Base-by-base conservation (phyloP, 805 yeast genomes). In the Lachancea sp. region DNA sequence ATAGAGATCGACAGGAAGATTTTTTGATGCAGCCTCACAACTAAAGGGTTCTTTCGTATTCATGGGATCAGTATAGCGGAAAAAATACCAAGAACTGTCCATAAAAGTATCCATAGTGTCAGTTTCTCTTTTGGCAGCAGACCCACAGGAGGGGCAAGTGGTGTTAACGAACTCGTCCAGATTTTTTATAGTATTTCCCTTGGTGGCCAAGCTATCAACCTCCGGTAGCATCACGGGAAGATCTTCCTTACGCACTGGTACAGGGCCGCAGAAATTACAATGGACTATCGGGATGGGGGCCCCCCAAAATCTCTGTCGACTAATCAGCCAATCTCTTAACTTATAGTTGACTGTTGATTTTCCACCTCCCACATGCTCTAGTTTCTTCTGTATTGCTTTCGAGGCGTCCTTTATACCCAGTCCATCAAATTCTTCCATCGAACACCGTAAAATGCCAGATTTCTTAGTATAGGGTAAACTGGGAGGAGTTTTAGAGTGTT, bases 61-160 rank as follows among this genome's bases (percentile, higher is more conserved):
- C 23, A 77, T 64, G 0, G 95, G 68, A 58, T 92, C 97, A 2
- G 80, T 63, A 52, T 77, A 89, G 44, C 98, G 73, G 66, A 92
- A 80, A 60, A 75, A 85, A 61, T 92, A 92, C 98, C 98, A 92
- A 3, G 97, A 88, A 13, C 95, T 84, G 63, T 92, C 98, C 78
- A 92, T 90, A 56, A 92, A 92, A 0, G 98, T 92, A 57, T 92
- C 98, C 98, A 92, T 90, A 0, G 98, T 92, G 55, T 92, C 98
- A 0, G 97, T 86, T 49, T 92, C 98, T 52, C 98, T 73, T 42
- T 74, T 77, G 0, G 96, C 95, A 1, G 69, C 67, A 6, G 59
- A 51, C 3, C 79, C 78, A 65, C 98, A 92, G 0, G 74, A 70
- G 5, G 98, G 98, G 60, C 98, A 92, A 22, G 67, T 60, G 1